Conservation (phyloP, 2,329 filamentous ascomycete species). For the Mariannaea sp. region DNA sequence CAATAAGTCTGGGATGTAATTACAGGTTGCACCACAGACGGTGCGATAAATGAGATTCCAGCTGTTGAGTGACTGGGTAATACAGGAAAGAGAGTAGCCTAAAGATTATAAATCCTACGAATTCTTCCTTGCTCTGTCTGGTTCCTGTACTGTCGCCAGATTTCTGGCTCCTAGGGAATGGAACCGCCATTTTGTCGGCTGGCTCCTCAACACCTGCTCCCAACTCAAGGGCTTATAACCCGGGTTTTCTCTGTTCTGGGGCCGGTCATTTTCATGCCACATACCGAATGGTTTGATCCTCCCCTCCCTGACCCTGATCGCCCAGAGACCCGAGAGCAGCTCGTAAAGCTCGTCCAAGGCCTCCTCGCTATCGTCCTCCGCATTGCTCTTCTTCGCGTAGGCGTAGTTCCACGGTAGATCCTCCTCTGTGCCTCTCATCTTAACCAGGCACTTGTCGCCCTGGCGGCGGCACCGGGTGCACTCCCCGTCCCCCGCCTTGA, state of each 20-base stretch:
- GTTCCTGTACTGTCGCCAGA: not conserved
- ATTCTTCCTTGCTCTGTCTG: not conserved
- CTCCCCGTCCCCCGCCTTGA: constrained; percentile 50
- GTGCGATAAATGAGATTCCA: too few relatives aligned
- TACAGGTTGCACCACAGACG: too few relatives aligned
- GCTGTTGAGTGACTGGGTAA: too few relatives aligned
- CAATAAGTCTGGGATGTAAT: too few relatives aligned
- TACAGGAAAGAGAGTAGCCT: not conserved
- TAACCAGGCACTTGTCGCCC: constrained; percentile 38
- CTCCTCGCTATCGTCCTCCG: not conserved
- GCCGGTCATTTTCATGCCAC: constrained; percentile 25
- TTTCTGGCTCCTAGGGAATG: not conserved
- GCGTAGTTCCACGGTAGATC: constrained; percentile 28
- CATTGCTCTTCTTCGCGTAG: not conserved
- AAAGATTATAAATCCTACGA: not conserved
- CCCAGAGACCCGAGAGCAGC: constrained; percentile 13
- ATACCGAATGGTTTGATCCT: constrained; percentile 14
- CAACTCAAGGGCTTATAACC: constrained; percentile 17
- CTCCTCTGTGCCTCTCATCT: constrained; percentile 63
- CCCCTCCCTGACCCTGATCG: not conserved
- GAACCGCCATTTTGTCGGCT: constrained; percentile 8
- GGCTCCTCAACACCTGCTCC: constrained; percentile 22
- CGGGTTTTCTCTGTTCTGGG: not conserved
- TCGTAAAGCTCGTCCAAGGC: not conserved
- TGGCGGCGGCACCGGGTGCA: constrained; percentile 34